A percentile compares a stretch with the other conserved stretches of the same genome.
phyloP scores from a whole-genome alignment of 78 protist genomes.

The Bodo saltans region DNA sequence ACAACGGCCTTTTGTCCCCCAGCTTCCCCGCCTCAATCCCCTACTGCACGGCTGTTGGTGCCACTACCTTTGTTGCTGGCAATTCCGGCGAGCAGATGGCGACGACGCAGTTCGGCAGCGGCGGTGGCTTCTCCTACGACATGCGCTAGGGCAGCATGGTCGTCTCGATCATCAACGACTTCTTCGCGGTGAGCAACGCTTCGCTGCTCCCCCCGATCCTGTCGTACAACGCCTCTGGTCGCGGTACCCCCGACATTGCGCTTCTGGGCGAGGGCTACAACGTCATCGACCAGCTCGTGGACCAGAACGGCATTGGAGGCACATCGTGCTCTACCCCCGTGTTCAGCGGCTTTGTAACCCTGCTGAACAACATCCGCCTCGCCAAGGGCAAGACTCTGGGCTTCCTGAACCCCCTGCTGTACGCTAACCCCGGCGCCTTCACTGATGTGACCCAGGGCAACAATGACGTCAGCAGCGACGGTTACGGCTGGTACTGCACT shows the following conservation, averaged over 20 bases:
- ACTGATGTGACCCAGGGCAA: slow-evolving; percentile 9
- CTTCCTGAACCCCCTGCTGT: slow-evolving; percentile 26
- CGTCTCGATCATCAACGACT: slow-evolving; percentile 17
- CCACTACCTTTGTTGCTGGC: not conserved
- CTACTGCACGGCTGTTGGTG: not conserved
- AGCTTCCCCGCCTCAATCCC: slow-evolving; percentile 17
- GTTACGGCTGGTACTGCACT: not conserved
- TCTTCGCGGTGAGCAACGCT: not conserved
- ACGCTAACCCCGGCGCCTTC: not conserved
- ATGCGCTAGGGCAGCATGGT: too few species aligned
- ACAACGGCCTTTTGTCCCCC: slow-evolving; percentile 1
- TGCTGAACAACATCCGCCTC: slow-evolving; percentile 4
- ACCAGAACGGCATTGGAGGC: not conserved
- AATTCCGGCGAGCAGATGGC: not conserved
- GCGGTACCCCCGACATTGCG: slow-evolving; percentile 1
- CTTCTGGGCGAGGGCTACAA: slow-evolving; percentile 2
- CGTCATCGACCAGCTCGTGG: not conserved
- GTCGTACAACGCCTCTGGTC: not conserved
- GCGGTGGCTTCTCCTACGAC: slow-evolving; percentile 45
- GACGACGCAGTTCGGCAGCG: slow-evolving; percentile 18
- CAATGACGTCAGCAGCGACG: not conserved
- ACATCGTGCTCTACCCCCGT: slow-evolving; percentile 12
- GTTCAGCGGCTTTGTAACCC: not conserved
- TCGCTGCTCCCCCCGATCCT: slow-evolving; percentile 8
- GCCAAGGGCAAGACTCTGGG: slow-evolving; percentile 24